Percentiles rank a stretch among this genome's conserved stretches.
phyloP scores from a whole-genome alignment of 805 yeast genomes.

The Starmerella riodocensis region DNA sequence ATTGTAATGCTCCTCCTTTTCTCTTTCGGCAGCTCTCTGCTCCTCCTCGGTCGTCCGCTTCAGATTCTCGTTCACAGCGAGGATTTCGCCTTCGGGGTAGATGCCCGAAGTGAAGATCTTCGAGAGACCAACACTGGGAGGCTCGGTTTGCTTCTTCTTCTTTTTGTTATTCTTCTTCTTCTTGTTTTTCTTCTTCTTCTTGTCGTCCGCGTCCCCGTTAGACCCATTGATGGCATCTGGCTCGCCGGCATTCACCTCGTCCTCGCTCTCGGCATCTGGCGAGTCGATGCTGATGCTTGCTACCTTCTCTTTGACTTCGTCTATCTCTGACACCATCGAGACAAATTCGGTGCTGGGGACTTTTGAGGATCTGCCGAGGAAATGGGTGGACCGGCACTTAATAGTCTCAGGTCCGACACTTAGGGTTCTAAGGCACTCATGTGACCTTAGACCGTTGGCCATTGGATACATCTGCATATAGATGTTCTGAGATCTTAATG shows the following conservation, averaged over 20 bases:
- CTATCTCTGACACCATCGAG: not conserved
- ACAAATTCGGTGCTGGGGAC: no score
- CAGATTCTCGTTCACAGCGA: constrained; percentile 12
- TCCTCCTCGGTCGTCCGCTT: constrained; percentile 79
- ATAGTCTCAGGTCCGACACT: no score
- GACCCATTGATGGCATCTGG: not conserved
- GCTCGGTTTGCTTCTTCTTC: constrained; percentile 36
- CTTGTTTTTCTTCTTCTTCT: constrained; percentile 30
- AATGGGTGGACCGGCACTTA: no score
- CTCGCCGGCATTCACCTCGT: not conserved
- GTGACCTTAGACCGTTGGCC: no score
- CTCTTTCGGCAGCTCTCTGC: constrained; percentile 59
- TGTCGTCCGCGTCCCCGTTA: constrained; percentile 24
- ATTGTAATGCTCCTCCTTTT: constrained; percentile 39
- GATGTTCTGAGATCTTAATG: no score
- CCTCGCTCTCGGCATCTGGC: not conserved
- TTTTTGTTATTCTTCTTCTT: constrained; percentile 51
- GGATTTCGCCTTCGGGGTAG: constrained; percentile 22
- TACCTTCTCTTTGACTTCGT: not conserved
- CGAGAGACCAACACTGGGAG: constrained; percentile 49
- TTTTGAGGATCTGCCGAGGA: no score
- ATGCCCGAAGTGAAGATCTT: constrained; percentile 51
- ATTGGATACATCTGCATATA: no score
- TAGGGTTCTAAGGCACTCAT: no score
- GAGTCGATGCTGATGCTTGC: not conserved